Percentiles rank a stretch among this genome's conserved stretches.
These are phyloP conservation scores for Mycena galopus DNA, from an alignment of 768 basidiomycete species.

Conservation along the genomic window DNA sequence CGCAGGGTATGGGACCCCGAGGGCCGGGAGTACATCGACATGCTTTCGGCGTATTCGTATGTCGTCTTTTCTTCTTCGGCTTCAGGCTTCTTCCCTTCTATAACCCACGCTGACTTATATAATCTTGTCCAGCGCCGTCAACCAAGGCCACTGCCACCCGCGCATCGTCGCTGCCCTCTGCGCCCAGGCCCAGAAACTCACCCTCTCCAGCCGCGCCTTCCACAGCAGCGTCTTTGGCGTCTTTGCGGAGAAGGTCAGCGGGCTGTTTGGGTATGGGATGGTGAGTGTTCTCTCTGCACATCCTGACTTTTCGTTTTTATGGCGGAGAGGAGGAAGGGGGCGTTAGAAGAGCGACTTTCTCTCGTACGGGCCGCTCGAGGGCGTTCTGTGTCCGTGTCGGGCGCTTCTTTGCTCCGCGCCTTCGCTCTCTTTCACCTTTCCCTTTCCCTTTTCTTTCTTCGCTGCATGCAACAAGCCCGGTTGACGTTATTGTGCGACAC, in stretches of 20 bases:
- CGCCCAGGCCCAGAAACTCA: constrained; percentile 89
- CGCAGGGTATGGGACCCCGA: constrained; percentile 93
- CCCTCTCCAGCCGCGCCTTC: constrained; percentile 96
- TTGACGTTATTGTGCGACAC: too few relatives aligned
- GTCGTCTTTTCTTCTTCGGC: constrained; percentile 44
- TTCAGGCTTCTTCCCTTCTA: too few relatives aligned
- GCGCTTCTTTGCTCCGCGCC: neutral
- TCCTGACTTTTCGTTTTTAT: neutral
- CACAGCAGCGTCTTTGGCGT: constrained; percentile 92
- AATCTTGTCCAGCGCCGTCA: constrained; percentile 79
- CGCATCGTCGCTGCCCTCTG: constrained; percentile 84
- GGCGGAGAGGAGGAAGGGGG: neutral
- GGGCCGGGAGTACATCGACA: constrained; percentile 96
- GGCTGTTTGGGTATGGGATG: constrained; percentile 77
- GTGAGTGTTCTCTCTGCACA: neutral
- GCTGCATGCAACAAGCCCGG: too few relatives aligned
- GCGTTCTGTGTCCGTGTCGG: too few relatives aligned
- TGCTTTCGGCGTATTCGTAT: constrained; percentile 97
- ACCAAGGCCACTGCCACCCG: constrained; percentile 98
- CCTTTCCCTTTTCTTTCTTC: too few relatives aligned
- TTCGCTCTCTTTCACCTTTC: neutral
- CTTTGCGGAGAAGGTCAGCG: constrained; percentile 87
- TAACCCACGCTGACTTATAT: too few relatives aligned
- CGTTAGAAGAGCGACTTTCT: too few relatives aligned
- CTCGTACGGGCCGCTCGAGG: too few relatives aligned